Evolutionary conservation across 2,329 filamentous ascomycete species (phyloP).

Genomic region (Acrocalymma vagum): DNA sequence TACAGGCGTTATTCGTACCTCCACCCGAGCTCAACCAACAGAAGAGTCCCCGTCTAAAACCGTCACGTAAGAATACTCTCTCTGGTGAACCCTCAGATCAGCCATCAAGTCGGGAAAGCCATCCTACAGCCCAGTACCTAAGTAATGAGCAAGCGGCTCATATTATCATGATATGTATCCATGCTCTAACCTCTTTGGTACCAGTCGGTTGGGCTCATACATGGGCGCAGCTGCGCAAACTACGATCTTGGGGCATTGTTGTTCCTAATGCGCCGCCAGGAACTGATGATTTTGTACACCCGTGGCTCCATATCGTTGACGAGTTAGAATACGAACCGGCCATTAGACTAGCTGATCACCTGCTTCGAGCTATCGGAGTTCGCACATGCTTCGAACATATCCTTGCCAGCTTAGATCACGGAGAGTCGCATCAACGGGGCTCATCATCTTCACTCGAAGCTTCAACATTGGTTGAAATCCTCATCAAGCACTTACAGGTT

Average conservation of each 20-base stretch:
- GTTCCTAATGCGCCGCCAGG: constrained; percentile 27
- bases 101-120: neutral
- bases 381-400: constrained; percentile 60
- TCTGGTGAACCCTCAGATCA: constrained; percentile 1
- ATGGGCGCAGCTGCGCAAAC: constrained; percentile 47
- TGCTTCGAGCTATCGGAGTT: constrained; percentile 59
- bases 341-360: constrained; percentile 57
- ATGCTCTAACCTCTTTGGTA: constrained; percentile 48
- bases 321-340: constrained; percentile 61
- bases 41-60: constrained; percentile 29
- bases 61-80: constrained; percentile 20
- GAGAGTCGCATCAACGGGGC: constrained; percentile 1
- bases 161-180: constrained; percentile 51
- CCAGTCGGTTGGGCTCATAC: constrained; percentile 38
- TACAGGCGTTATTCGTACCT: constrained; percentile 43
- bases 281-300: constrained; percentile 32
- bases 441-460: neutral
- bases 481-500: constrained; percentile 35
- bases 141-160: constrained; percentile 48
- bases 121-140: constrained; percentile 28
- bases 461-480: constrained; percentile 19
- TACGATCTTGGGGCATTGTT: constrained; percentile 47
- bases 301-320: constrained; percentile 48
- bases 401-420: constrained; percentile 37
- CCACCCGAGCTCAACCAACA: constrained; percentile 42